Conservation (phyloP, 1,284 basidiomycete genomes). For the Neonothopanus nambi region DNA sequence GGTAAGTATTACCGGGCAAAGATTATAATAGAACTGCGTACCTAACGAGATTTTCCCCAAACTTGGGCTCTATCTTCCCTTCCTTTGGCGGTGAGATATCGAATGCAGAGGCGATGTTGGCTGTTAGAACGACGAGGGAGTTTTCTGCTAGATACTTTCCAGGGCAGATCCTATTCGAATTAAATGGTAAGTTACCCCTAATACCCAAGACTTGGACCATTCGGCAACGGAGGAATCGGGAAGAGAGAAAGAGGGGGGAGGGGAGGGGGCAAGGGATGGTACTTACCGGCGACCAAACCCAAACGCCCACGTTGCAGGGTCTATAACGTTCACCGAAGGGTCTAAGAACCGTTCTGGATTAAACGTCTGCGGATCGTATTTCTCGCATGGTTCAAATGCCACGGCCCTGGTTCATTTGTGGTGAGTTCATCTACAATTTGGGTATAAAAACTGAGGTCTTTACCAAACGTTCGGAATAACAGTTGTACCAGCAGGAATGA, state of each 20-base stretch:
- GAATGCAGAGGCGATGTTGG: constrained; percentile 6
- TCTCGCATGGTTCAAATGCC: constrained; percentile 6
- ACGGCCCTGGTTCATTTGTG: constrained; percentile 8
- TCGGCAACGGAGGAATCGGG: too few species aligned
- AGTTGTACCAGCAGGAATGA: constrained; percentile 12
- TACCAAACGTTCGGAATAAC: constrained; percentile 16
- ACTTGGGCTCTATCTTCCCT: not conserved
- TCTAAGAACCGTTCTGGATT: constrained; percentile 17
- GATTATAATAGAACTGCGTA: not conserved
- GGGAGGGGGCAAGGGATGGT: not conserved
- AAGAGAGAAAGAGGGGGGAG: not conserved
- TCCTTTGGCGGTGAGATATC: not conserved
- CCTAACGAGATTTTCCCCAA: not conserved
- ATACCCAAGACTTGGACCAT: too few species aligned
- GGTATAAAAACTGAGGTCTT: not conserved
- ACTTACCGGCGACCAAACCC: constrained; percentile 14
- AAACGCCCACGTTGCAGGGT: constrained; percentile 12
- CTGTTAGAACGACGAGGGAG: not conserved
- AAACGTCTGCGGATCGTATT: constrained; percentile 11
- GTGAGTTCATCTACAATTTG: not conserved
- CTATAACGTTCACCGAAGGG: not conserved
- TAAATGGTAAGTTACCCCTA: too few species aligned
- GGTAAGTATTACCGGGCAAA: too few species aligned
- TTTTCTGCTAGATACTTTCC: constrained; percentile 12
- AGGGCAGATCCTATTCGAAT: constrained; percentile 12